Base-by-base conservation (phyloP, 768 basidiomycete genomes). In the Leccinum longicurvipes region DNA sequence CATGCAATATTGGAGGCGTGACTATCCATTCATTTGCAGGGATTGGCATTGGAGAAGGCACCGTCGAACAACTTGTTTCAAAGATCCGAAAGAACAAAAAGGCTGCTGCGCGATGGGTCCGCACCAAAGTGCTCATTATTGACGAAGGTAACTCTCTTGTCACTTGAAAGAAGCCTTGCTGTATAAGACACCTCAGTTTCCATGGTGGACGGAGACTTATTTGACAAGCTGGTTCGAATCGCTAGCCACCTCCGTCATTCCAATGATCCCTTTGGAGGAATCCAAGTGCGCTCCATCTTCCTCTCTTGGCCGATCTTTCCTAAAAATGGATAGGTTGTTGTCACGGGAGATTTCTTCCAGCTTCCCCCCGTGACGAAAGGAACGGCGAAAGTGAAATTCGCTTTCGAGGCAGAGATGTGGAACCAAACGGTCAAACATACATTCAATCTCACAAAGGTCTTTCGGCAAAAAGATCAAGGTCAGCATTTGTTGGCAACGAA, bases 261-360 rank as follows among this genome's bases (percentile, higher is more conserved):
- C 2, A n/a, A 65, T 0, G 74, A 77, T 32, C 91, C 97, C 0
- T 98, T 98, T 57, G 97, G 97, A 34, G 97, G 93, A 2, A 95
- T 98, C 25, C 96, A 98, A 78, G 89, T 89, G 32, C 10, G 68
- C 8, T 17, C 4, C 17, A 27, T 54, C 31, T 41, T 17, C 25
- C 31, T 44, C 28, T 19, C 47, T 36, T 51, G 19, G 23, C 12
- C 14, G 14, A 7, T 41, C 27, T 5, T 24, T 53, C 15, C 55
- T 52, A 9, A 61, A 25, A 50, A 19, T 42, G 45, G 46, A 44
- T 66, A 93, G 90, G 73, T 98, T 39, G 79, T 98, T 57, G 86
- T 98, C 23, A 96, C 94, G 2, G 97, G 97, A 8, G 97, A 99
- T 68, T 98, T 98, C 75, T 98, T 98, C 76, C 96, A 99, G 69